Evolutionary conservation across 2,329 filamentous ascomycete species (phyloP).

Genomic region (Aspergillus luchuensis): DNA sequence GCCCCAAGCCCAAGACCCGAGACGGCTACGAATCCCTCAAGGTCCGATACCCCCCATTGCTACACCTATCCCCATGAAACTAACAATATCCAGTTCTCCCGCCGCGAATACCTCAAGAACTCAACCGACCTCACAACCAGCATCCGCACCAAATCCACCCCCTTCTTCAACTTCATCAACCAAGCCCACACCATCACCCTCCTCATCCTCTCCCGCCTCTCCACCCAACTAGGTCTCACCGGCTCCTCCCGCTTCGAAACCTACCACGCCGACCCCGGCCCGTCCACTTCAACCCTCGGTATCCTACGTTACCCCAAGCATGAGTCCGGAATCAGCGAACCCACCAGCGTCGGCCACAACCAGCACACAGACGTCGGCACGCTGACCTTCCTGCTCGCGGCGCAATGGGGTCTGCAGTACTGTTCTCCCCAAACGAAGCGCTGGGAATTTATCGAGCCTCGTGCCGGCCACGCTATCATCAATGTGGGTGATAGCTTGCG

Average conservation of each 20-base stretch:
- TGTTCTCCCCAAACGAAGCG: conserved; percentile 52
- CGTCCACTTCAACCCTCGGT: not conserved
- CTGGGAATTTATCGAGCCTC: conserved; percentile 59
- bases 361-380: conserved; percentile 55
- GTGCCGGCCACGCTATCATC: conserved; percentile 55
- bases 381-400: conserved; percentile 58
- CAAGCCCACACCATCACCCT: too few relatives aligned
- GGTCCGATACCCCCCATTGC: too few relatives aligned
- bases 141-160: too few relatives aligned
- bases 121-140: too few relatives aligned
- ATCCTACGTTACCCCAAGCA: not conserved
- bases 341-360: not conserved
- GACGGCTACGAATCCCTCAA: too few relatives aligned
- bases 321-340: not conserved
- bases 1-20: too few relatives aligned
- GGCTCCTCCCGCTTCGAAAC: not conserved
- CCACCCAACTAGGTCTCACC: not conserved
- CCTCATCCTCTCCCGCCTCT: not conserved
- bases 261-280: not conserved
- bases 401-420: conserved; percentile 61
- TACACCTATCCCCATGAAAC: accelerated
- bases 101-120: too few relatives aligned
- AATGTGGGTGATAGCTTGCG: conserved; percentile 62
- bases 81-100: too few relatives aligned
- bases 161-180: too few relatives aligned